Percentiles rank a stretch among this genome's conserved stretches.
These are phyloP conservation scores for Erysimum cheiri DNA, from an alignment of 441 rosid genomes.

Conservation along the genomic window DNA sequence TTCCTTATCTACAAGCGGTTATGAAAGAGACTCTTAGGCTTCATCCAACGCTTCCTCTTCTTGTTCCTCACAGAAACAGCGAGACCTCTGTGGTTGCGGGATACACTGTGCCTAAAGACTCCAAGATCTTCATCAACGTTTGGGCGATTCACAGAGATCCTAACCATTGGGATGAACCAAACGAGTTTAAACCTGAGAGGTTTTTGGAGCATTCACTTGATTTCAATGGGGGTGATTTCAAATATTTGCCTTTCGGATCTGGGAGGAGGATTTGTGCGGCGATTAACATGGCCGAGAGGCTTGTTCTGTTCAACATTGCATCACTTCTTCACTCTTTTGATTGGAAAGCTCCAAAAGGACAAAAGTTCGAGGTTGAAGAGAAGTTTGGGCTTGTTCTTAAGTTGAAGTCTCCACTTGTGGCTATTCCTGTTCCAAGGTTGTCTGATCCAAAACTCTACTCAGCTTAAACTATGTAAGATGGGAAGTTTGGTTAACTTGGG, in stretches of 20 bases:
- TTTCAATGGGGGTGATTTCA: constrained; percentile 47
- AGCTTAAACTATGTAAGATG: constrained; percentile 20
- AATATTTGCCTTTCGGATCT: constrained; percentile 64
- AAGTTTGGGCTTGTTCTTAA: constrained; percentile 57
- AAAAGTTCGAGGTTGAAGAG: constrained; percentile 46
- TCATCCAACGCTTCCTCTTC: constrained; percentile 54
- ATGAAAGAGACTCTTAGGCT: constrained; percentile 57
- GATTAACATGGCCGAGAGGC: constrained; percentile 55
- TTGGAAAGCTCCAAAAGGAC: constrained; percentile 57
- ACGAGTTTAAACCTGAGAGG: constrained; percentile 61
- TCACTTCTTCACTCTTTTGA: constrained; percentile 60
- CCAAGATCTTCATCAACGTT: constrained; percentile 53
- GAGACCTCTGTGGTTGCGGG: constrained; percentile 48
- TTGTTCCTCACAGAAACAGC: constrained; percentile 49
- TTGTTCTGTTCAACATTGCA: constrained; percentile 53
- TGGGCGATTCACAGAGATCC: constrained; percentile 67
- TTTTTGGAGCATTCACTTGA: constrained; percentile 46
- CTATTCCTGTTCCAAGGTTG: constrained; percentile 50
- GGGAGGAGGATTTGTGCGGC: constrained; percentile 70
- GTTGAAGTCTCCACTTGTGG: constrained; percentile 50
- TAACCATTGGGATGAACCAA: constrained; percentile 54
- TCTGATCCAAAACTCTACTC: constrained; percentile 39
- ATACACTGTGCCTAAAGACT: constrained; percentile 51
- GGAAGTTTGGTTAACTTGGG: constrained; percentile 11
- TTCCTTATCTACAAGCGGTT: constrained; percentile 50